Percentiles rank a stretch among this genome's conserved stretches.
phyloP scores from a whole-genome alignment of 257 asterid species.

The Solanum chmielewskii region DNA sequence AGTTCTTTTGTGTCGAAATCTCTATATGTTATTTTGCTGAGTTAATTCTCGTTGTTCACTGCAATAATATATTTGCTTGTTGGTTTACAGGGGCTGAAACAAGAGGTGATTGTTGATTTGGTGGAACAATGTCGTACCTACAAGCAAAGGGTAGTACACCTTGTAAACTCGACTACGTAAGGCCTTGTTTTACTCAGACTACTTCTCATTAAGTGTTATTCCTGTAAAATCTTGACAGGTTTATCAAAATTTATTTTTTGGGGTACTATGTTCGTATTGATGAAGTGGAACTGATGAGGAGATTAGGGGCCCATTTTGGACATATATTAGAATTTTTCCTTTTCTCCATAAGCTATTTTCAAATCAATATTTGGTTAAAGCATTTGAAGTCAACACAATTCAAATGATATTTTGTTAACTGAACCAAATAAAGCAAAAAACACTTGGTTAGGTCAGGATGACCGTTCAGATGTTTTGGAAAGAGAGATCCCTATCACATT shows the following conservation, averaged over 20 bases:
- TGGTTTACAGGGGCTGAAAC: slow-evolving; percentile 65
- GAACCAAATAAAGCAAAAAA: neutral
- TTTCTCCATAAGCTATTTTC: neutral
- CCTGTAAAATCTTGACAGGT: neutral
- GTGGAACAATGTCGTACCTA: slow-evolving; percentile 95
- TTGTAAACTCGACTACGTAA: slow-evolving; percentile 97
- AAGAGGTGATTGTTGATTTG: slow-evolving; percentile 95
- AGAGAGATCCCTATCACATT: neutral
- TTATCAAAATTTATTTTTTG: neutral
- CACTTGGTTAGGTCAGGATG: neutral
- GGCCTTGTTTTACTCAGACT: slow-evolving; percentile 23
- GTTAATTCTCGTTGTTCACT: neutral
- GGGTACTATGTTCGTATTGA: neutral
- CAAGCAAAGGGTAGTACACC: slow-evolving; percentile 97
- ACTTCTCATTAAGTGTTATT: neutral
- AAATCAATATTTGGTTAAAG: neutral
- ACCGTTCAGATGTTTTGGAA: neutral
- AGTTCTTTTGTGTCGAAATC: neutral
- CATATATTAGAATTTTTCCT: neutral
- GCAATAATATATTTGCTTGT: neutral
- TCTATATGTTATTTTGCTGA: neutral
- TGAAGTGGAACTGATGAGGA: neutral
- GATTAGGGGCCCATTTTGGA: neutral
- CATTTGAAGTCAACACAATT: too few relatives aligned
- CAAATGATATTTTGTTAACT: neutral